Evolutionary conservation across 2,329 filamentous ascomycete species (phyloP).

Genomic region (Madurella mycetomatis): DNA sequence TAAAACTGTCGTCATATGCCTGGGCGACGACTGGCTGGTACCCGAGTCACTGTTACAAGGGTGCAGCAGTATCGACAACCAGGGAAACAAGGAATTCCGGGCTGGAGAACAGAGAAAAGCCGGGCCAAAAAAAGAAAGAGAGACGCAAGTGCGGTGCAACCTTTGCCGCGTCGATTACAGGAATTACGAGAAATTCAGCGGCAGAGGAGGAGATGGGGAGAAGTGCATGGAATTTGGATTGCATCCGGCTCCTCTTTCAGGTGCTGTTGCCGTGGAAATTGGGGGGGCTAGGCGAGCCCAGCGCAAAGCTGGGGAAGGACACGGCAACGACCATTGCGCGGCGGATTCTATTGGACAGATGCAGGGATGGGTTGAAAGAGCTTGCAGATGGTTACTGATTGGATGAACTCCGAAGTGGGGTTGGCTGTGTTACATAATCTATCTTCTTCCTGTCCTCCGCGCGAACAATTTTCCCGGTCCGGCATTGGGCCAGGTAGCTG

Average conservation of each 20-base stretch:
- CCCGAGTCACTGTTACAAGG: not conserved
- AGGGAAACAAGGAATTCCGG: not conserved
- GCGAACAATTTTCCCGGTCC: conserved; percentile 22
- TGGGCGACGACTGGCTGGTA: conserved; percentile 8
- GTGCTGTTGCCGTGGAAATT: conserved; percentile 25
- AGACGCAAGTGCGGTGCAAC: not conserved
- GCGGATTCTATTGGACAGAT: not conserved
- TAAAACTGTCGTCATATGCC: conserved; percentile 18
- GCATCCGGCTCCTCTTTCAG: not conserved
- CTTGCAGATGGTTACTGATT: conserved; percentile 13
- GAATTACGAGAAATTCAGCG: not conserved
- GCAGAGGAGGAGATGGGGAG: not conserved
- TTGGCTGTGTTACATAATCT: not conserved
- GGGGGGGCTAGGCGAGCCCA: conserved; percentile 23
- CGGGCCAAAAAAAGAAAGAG: not conserved
- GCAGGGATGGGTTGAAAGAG: conserved; percentile 2
- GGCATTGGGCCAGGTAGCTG: conserved; percentile 6
- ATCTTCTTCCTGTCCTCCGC: not conserved
- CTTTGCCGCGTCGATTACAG: not conserved
- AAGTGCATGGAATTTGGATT: conserved; percentile 3
- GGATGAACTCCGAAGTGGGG: not conserved
- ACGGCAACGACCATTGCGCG: too few species aligned
- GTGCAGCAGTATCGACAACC: not conserved
- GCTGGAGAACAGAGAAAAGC: not conserved
- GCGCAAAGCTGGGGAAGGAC: not conserved